phyloP scores from a whole-genome alignment of 225 moss, liverwort and hornwort genomes.

The Pleurozium schreberi region DNA sequence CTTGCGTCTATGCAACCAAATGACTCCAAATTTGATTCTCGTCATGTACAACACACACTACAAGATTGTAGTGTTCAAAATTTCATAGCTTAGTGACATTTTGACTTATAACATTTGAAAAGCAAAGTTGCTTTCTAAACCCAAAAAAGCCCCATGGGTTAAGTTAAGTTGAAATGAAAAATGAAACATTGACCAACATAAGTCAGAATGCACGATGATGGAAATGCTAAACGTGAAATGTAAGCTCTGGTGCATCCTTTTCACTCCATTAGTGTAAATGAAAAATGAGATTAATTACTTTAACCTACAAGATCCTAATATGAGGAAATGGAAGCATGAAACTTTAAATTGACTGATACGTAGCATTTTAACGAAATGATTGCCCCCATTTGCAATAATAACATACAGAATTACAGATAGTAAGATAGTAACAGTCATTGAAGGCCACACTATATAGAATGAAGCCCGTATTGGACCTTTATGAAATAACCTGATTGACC shows the following conservation, averaged over 20 bases:
- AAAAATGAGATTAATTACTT: not conserved
- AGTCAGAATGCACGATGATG: no score
- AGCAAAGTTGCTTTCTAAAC: no score
- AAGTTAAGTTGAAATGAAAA: not conserved
- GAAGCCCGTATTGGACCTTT: not conserved
- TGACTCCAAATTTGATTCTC: no score
- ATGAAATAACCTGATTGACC: not conserved
- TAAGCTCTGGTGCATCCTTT: not conserved
- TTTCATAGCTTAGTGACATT: no score
- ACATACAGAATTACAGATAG: no score
- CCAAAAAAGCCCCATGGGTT: no score
- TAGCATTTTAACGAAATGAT: not conserved
- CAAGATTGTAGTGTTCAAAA: no score
- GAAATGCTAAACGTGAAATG: no score
- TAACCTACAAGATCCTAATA: not conserved
- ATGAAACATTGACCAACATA: not conserved
- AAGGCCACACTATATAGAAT: not conserved
- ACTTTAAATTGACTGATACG: not conserved
- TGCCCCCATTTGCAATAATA: not conserved
- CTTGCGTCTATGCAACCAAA: no score
- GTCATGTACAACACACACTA: no score
- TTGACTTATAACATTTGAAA: no score
- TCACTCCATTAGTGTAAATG: not conserved
- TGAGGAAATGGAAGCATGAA: not conserved
- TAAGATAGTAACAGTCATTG: not conserved